A percentile compares a stretch with the other conserved stretches of the same genome.
phyloP scores from a whole-genome alignment of 257 asterid genomes.

The Vinca minor region DNA sequence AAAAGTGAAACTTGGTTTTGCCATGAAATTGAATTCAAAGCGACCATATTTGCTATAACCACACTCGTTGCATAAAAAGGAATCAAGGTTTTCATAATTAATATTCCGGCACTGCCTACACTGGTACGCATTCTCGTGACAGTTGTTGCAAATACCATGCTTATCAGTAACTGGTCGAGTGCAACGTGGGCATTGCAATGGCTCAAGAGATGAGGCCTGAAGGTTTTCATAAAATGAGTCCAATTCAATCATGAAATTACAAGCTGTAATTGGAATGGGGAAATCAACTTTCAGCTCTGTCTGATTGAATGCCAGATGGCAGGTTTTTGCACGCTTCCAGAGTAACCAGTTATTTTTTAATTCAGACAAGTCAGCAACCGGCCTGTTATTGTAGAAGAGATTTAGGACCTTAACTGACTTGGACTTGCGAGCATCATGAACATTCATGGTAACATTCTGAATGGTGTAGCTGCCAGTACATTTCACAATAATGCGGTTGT shows the following conservation, averaged over 20 bases:
- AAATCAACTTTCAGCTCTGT: conserved; percentile 95
- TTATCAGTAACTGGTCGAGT: conserved; percentile 96
- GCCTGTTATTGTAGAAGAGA: conserved; percentile 94
- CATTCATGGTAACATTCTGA: conserved; percentile 95
- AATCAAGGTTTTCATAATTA: conserved; percentile 95
- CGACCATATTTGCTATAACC: conserved; percentile 99
- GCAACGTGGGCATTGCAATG: conserved; percentile 98
- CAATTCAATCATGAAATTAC: conserved; percentile 97
- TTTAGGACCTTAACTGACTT: conserved; percentile 95
- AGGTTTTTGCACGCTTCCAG: conserved; percentile 97
- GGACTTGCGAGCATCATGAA: conserved; percentile 96
- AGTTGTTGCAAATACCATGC: conserved; percentile 90
- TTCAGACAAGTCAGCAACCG: conserved; percentile 97
- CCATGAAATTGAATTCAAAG: conserved; percentile 95
- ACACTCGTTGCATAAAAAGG: conserved; percentile 95
- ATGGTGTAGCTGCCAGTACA: conserved; percentile 99
- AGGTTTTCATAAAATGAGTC: conserved; percentile 97
- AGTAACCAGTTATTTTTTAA: conserved; percentile 92
- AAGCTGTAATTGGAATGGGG: conserved; percentile 88
- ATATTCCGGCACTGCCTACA: conserved; percentile 99
- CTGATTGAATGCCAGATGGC: conserved; percentile 91
- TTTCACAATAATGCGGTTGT: conserved; percentile 93
- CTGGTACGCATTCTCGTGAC: conserved; percentile 99
- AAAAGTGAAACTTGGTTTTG: conserved; percentile 94
- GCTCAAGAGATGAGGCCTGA: conserved; percentile 97